Base-by-base conservation (phyloP, 768 basidiomycete genomes). In the Amanita molliuscula region DNA sequence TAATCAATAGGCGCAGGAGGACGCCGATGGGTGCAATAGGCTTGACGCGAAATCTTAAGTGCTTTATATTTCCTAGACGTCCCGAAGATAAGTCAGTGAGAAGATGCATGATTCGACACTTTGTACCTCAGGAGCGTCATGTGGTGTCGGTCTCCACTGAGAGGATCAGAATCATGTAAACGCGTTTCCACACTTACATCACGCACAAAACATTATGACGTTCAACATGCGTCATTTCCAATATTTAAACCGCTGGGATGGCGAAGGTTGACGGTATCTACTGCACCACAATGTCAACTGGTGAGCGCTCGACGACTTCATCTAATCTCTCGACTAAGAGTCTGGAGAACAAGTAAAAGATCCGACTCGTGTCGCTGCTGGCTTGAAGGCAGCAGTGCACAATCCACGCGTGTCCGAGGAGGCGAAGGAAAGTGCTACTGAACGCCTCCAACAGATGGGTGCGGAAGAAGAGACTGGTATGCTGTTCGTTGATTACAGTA, bases 341-440 rank as follows among this genome's bases (percentile, higher is more conserved):
- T 15, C n/a, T 46, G 35, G 6, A 47, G 46, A 29, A 36, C 46
- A 36, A 20, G 37, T 15, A 16, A 59, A 59, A 42, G 49, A 58
- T 36, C 48, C 53, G 16, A 52, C 49, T 16, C 50, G 56, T 38
- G 60, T 63, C 29, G 57, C 70, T 33, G 76, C 72, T 4, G 80
- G 81, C 35, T 65, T 78, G 53, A 81, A 79, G 58, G 79, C 81
- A 8, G 66, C 80, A 7, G 66, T 79, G 1, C 62, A 72, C 56
- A 83, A 84, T 60, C 79, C 78, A 9, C 68, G 75, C 46, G 76
- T 80, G 38, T 79, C 77, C 3, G 65, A 69, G 0, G 73, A 74
- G 52, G 81, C 79, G 0, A 79, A 79, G 58, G 61, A 66, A 38
- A 66, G 68, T 15, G 81, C 79, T 6, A 56, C 56, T 8, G 62